Evolutionary conservation across 441 rosid species (phyloP), one percentile per base, ranked within the genome.

Genomic region (Iberis amara): DNA sequence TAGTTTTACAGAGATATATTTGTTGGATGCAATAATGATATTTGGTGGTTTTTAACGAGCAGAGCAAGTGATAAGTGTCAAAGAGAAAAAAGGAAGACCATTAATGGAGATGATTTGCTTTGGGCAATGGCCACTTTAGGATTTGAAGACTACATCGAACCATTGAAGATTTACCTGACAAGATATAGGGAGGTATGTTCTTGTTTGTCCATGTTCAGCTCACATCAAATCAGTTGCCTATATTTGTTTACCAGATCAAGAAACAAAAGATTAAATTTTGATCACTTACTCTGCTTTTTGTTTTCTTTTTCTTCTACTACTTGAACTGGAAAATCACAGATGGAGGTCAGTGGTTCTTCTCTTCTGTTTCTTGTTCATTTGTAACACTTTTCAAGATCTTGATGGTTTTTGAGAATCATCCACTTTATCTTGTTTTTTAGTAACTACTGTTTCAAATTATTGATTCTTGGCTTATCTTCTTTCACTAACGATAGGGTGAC

Each of bases 41-140:
- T 44, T 44, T 31, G 30, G 11, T 66, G 21, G 21, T 18, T 18
- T 18, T 18, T 1, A 18, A 39, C 46, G 60, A 67, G 71, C 59
- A 92, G 98, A 65, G 99, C 99, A 37, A 86, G 96, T 76, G 97
- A 92, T 68, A 92, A 89, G 77, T 89, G 99, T 31, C 99, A 86
- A 82, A 81, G 82, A 60, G 98, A 92, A 79, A 92, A 92, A 80
- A 71, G 97, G 75, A 92, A 92, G 82, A 89, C 96, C 43, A 79
- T 92, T 49, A 92, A 92, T 32, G 97, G 96, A 38, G 99, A 92
- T 53, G 99, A 92, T 74, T 76, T 92, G 71, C 81, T 92, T 24
- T 92, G 96, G 96, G 95, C 96, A 30, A 92, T 92, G 94, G 94
- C 96, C 0, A 92, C 96, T 14, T 68, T 92, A 76, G 98, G 96